Base-by-base conservation (phyloP, 192 early-diverging fungal genomes). In the Linnemannia elongata region DNA sequence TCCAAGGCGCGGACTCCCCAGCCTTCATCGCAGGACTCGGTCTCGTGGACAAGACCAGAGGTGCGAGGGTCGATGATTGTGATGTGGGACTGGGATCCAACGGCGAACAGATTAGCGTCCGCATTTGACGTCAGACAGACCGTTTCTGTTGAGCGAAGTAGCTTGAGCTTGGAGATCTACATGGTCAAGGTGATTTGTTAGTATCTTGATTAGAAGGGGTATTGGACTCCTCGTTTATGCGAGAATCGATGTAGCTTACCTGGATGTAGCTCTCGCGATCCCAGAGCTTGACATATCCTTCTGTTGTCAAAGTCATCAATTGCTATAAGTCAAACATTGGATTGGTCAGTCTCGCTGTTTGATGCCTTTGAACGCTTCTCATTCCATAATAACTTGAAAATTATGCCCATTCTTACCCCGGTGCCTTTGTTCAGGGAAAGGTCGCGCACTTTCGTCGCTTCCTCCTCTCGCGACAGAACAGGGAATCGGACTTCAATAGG, bases 1-100 rank as follows among this genome's bases (percentile, higher is more conserved):
- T 89, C 81, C 3, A 96, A 35, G 5, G 93, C 90, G 22, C 95
- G 85, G 3, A 96, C 94, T 12, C 95, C 95, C 92, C 94, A 95
- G 5, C 92, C 93, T 7, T 93, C 93, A 88, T 96, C 94, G 68
- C 91, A 82, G 17, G 92, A 93, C 10, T 90, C 89, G 60, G 92
- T 75, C 8, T 81, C 86, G 42, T 91, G 91, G 7, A 91, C 93
- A 45, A 92, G 75, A 17, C 54, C 49, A 3, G 77, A 39, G 0
- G 60, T 49, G 24, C 89, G 69, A 6, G 88, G 84, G 47, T 90
- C 89, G 5, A 88, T 42, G 18, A 90, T 35, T 18, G 84, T 81
- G 47, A 90, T 75, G 63, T 90, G 89, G 8, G 77, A 77, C 55
- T 88, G 89, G 4, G 89, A 90, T 36, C 89, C 89, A 18, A 90